Evolutionary conservation across 768 basidiomycete genomes (phyloP).

Genomic region (Trichaptum fuscoviolaceum): DNA sequence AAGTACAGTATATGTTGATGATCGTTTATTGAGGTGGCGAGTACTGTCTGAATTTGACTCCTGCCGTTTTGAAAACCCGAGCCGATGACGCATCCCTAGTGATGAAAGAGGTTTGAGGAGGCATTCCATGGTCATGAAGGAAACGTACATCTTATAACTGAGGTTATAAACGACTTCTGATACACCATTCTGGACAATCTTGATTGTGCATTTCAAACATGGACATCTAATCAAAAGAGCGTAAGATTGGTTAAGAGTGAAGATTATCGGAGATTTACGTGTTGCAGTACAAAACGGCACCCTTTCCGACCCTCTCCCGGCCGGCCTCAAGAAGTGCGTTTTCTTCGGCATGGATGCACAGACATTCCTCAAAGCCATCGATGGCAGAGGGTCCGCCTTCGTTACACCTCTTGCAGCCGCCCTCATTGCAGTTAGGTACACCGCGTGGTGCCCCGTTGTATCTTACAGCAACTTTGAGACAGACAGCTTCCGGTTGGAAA

Average conservation of each 20-base stretch:
- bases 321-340: slow-evolving; percentile 95
- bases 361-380: slow-evolving; percentile 64
- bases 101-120: background rate
- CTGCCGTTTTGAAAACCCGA: slow-evolving; percentile 69
- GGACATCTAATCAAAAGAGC: slow-evolving; percentile 67
- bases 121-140: background rate
- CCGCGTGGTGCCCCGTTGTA: slow-evolving; percentile 97
- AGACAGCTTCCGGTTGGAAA: background rate
- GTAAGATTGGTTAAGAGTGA: slow-evolving; percentile 9
- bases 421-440: slow-evolving; percentile 83
- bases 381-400: slow-evolving; percentile 45
- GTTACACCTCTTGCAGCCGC: slow-evolving; percentile 80
- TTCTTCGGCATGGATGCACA: slow-evolving; percentile 97
- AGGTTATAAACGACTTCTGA: slow-evolving; percentile 91
- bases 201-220: slow-evolving; percentile 93
- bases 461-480: slow-evolving; percentile 31
- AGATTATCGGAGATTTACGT: slow-evolving; percentile 54
- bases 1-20: no score
- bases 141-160: slow-evolving; percentile 86
- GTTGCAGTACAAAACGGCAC: slow-evolving; percentile 93
- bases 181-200: slow-evolving; percentile 94
- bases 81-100: slow-evolving; percentile 82
- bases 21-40: slow-evolving; percentile 36
- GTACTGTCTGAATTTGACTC: slow-evolving; percentile 73
- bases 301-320: slow-evolving; percentile 76